Percentiles rank a stretch among this genome's conserved stretches.
These are phyloP conservation scores for Capsella rubella DNA, from an alignment of 441 rosid species.

Conservation along the genomic window DNA sequence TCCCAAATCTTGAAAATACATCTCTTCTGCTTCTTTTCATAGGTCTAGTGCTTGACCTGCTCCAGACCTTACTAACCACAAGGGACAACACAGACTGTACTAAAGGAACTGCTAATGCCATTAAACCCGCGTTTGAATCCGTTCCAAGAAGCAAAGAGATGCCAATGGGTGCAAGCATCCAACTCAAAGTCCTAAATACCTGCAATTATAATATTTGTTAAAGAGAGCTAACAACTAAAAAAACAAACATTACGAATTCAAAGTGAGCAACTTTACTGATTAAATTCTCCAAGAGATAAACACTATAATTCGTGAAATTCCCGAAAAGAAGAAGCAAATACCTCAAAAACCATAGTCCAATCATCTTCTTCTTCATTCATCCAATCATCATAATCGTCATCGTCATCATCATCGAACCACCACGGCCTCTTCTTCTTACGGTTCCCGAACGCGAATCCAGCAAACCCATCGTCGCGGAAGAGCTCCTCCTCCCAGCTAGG, in stretches of 20 bases:
- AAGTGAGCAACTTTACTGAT: constrained; percentile 19
- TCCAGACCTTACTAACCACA: constrained; percentile 63
- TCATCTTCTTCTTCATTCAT: constrained; percentile 48
- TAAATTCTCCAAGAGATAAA: neutral
- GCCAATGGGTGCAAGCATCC: constrained; percentile 84
- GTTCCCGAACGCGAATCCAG: constrained; percentile 41
- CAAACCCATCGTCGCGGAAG: constrained; percentile 42
- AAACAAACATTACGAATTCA: neutral
- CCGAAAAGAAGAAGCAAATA: constrained; percentile 25
- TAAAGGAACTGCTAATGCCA: constrained; percentile 90
- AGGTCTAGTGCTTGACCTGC: constrained; percentile 47
- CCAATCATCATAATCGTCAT: constrained; percentile 41
- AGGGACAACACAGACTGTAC: constrained; percentile 71
- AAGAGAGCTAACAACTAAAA: neutral
- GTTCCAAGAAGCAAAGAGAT: constrained; percentile 75
- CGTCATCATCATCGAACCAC: constrained; percentile 51
- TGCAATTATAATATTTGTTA: constrained; percentile 37
- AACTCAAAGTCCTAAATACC: constrained; percentile 73
- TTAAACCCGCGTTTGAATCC: constrained; percentile 74
- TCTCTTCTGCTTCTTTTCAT: constrained; percentile 52
- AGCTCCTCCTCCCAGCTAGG: constrained; percentile 47
- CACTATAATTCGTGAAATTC: neutral
- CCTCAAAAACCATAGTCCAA: constrained; percentile 70
- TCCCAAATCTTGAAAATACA: constrained; percentile 52
- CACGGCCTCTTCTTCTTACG: constrained; percentile 62